phyloP scores from a whole-genome alignment of 495 filamentous ascomycete genomes.

The Platismatia glauca region DNA sequence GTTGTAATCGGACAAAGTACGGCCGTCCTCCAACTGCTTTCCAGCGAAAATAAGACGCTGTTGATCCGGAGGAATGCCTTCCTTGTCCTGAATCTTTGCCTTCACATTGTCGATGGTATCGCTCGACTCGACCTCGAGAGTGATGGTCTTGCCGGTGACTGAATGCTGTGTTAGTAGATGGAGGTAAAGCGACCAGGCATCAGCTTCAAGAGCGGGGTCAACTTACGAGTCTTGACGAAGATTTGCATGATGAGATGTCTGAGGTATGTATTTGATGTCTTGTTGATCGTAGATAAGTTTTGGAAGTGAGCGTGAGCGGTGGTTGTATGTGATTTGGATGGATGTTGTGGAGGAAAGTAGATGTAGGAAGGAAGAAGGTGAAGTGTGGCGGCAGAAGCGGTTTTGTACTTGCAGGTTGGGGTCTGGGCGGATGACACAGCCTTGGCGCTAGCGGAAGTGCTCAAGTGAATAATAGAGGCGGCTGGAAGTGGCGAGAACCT shows the following conservation, averaged over 20 bases:
- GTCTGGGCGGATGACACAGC: constrained; percentile 15
- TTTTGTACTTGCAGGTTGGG: too few relatives aligned
- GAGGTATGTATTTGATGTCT: constrained; percentile 3
- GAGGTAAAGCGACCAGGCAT: constrained; percentile 9
- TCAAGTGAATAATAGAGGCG: neutral
- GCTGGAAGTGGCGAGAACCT: constrained; percentile 6
- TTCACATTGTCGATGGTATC: constrained; percentile 99
- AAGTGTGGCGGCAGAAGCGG: constrained; percentile 19
- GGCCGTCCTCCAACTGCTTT: constrained; percentile 96
- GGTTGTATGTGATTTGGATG: neutral
- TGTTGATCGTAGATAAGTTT: constrained; percentile 16
- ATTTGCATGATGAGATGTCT: constrained; percentile 64
- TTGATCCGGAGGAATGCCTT: constrained; percentile 95
- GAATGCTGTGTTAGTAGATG: constrained; percentile 22
- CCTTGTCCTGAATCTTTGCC: constrained; percentile 98
- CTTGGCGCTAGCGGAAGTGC: constrained; percentile 12
- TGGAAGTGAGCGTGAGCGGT: constrained; percentile 14
- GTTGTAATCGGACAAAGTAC: constrained; percentile 95
- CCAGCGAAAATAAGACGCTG: constrained; percentile 98
- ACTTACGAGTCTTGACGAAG: constrained; percentile 94
- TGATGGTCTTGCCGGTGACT: constrained; percentile 99
- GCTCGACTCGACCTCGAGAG: constrained; percentile 94
- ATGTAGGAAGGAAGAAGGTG: constrained; percentile 14
- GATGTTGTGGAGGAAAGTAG: constrained; percentile 17
- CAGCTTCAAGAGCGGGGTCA: constrained; percentile 22